Percentiles rank a stretch among this genome's conserved stretches.
These are phyloP conservation scores for Penicillium antarcticum DNA, from an alignment of 495 filamentous ascomycete species.

Conservation along the genomic window DNA sequence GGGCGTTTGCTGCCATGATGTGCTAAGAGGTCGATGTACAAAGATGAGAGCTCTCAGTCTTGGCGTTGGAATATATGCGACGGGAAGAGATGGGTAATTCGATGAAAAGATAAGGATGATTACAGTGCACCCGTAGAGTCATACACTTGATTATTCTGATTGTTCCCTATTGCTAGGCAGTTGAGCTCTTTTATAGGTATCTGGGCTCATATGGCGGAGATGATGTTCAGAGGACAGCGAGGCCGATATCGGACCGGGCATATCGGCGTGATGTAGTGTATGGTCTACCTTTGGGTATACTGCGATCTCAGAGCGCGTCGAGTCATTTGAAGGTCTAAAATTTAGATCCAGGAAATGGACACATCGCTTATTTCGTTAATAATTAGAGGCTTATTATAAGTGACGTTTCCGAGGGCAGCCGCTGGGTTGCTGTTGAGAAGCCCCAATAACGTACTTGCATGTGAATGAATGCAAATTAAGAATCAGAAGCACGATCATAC, in stretches of 20 bases:
- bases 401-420: too few relatives aligned
- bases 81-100: neutral
- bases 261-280: neutral
- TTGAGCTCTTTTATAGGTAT: neutral
- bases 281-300: constrained; percentile 10
- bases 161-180: too few relatives aligned
- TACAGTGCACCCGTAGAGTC: too few relatives aligned
- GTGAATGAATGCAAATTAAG: too few relatives aligned
- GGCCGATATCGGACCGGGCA: neutral
- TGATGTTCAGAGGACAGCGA: neutral
- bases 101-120: too few relatives aligned
- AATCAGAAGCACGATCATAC: too few relatives aligned
- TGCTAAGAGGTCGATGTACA: neutral
- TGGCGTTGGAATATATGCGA: neutral
- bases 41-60: neutral
- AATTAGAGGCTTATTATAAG: too few relatives aligned
- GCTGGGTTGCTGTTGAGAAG: too few relatives aligned
- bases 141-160: too few relatives aligned
- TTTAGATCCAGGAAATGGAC: too few relatives aligned
- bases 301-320: neutral
- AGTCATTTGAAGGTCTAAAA: neutral
- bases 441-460: too few relatives aligned
- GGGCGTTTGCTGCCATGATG: neutral
- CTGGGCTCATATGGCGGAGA: neutral
- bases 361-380: too few relatives aligned